These are phyloP conservation scores for Viridothelium virens DNA, from an alignment of 495 filamentous ascomycete species.

Conservation along the genomic window DNA sequence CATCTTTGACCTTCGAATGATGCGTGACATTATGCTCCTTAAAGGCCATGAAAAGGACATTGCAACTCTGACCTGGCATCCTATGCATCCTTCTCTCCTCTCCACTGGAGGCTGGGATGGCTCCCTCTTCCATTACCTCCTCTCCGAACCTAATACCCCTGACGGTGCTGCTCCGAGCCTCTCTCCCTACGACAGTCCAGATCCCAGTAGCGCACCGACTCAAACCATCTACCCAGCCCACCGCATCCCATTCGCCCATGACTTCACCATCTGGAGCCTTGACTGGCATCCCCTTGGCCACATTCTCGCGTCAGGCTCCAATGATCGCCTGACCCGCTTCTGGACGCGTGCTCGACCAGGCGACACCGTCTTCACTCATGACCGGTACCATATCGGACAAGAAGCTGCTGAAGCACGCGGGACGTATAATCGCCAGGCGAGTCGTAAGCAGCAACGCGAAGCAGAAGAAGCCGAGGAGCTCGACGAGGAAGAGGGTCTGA, in stretches of 20 bases:
- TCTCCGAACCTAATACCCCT: slow-evolving; percentile 84
- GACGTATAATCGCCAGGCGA: slow-evolving; percentile 77
- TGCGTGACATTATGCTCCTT: slow-evolving; percentile 90
- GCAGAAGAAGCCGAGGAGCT: slow-evolving; percentile 89
- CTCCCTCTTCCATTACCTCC: slow-evolving; percentile 79
- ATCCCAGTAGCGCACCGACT: slow-evolving; percentile 66
- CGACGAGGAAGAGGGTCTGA: slow-evolving; percentile 86
- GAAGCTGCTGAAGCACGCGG: slow-evolving; percentile 86
- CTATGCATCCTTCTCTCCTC: slow-evolving; percentile 78
- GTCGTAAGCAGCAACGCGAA: slow-evolving; percentile 70
- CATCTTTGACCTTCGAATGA: slow-evolving; percentile 92
- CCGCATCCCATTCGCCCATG: slow-evolving; percentile 75
- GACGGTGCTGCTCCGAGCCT: slow-evolving; percentile 55
- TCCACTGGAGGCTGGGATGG: slow-evolving; percentile 86
- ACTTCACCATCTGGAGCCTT: slow-evolving; percentile 90
- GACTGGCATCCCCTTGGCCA: slow-evolving; percentile 97
- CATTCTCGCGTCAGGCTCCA: slow-evolving; percentile 95
- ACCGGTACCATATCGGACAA: slow-evolving; percentile 91
- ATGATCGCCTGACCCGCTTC: slow-evolving; percentile 92
- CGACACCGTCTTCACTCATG: slow-evolving; percentile 72
- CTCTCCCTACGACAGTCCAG: slow-evolving; percentile 74
- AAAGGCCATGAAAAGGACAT: slow-evolving; percentile 93
- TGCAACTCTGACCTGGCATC: slow-evolving; percentile 88
- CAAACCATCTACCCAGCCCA: slow-evolving; percentile 87
- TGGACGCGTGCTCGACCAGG: slow-evolving; percentile 87